Conservation (phyloP, 2,329 filamentous ascomycete species). For the Xylariaceae sp. region DNA sequence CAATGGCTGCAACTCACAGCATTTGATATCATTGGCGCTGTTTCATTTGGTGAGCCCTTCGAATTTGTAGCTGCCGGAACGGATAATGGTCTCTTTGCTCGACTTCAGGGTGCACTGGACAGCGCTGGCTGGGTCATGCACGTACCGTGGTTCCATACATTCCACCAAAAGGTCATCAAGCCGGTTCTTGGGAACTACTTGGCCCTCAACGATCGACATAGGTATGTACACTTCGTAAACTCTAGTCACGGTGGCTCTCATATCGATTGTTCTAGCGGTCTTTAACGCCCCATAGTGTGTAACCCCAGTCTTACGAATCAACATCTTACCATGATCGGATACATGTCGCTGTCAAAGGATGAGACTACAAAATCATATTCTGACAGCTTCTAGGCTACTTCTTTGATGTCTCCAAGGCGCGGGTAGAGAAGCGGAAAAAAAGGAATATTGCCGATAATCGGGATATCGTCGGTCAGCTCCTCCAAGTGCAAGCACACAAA, state of each 20-base stretch:
- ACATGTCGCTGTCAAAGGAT: too few species aligned
- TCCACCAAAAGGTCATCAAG: too few species aligned
- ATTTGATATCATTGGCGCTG: conserved; percentile 15
- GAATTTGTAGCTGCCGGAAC: conserved; percentile 13
- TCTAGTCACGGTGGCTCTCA: too few species aligned
- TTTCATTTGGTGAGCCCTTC: conserved; percentile 15
- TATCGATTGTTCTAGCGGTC: too few species aligned
- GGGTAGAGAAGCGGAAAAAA: conserved; percentile 9
- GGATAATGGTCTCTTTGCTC: conserved; percentile 10
- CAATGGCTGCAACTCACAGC: conserved; percentile 14
- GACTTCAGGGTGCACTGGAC: neutral
- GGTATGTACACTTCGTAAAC: too few species aligned
- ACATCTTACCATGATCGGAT: too few species aligned
- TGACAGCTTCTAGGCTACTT: conserved; percentile 7
- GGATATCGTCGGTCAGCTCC: conserved; percentile 14
- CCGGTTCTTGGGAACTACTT: too few species aligned
- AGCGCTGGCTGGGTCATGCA: conserved; percentile 9
- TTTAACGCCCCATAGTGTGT: too few species aligned
- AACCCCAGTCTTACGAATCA: too few species aligned
- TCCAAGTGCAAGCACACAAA: conserved; percentile 8
- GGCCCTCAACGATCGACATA: too few species aligned
- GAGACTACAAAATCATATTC: too few species aligned
- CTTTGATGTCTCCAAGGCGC: conserved; percentile 8
- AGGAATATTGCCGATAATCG: conserved; percentile 4
- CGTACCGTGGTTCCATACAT: neutral